Evolutionary conservation across 805 yeast species (phyloP), one percentile per base, ranked within the genome.

Genomic region (Lachancea waltii): DNA sequence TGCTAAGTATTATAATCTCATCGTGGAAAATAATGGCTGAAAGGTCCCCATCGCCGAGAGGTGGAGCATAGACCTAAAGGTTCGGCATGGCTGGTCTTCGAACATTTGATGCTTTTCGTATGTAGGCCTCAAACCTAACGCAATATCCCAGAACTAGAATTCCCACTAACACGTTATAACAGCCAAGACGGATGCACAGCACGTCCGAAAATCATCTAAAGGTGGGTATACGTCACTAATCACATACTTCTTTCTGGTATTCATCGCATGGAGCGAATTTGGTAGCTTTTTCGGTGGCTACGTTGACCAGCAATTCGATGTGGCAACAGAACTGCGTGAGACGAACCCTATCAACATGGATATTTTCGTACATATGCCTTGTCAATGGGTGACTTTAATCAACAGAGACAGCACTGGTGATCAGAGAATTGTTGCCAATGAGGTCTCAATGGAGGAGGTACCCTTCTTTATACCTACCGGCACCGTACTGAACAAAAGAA

Each of bases 231-330:
- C 87, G 11, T 79, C 95, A 0, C 48, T 85, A 3, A 30, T 81
- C 33, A 77, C 87, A 11, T 67, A 72, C n/a, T 46, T 81, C 18
- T 68, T 73, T 41, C 72, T 83, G 13, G 51, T 85, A 11, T 75
- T 86, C 52, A 65, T 89, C 25, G 60, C 85, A 5, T 90, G 94
- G 85, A 75, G 85, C 10, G 94, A 89, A 55, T 62, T 87, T 20
- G 95, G 97, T 6, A 81, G 83, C 10, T 85, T 72, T 56, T 67
- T 89, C 40, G 95, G 92, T 38, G 97, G 97, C 2, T 72, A 71
- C 40, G 72, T 82, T 6, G 86, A 80, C 50, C 83, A 81, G 47
- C 84, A 80, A 48, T 92, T 85, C 58, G 65, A 70, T 3, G 94
- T 92, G 4, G 94, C 85, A 51, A 67, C 70, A 24, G 64, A 66